Evolutionary conservation across 345 rosid genomes (phyloP).

Genomic region (Physaria fendleri): DNA sequence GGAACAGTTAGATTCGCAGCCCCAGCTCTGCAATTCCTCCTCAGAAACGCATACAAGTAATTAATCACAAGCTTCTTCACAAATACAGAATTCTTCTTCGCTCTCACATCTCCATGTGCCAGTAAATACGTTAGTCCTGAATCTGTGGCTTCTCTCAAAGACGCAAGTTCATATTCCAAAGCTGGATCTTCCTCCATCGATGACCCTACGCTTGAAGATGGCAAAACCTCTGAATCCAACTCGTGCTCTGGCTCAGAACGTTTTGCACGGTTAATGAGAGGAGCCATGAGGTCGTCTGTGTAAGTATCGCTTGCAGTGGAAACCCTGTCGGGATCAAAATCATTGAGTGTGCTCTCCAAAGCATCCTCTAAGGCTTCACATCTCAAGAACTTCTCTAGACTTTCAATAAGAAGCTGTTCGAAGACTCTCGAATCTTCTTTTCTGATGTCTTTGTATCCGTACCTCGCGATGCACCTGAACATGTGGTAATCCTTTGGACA

Average conservation of each 20-base stretch:
- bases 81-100: conserved; percentile 71
- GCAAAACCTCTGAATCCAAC: conserved; percentile 33
- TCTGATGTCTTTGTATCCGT: conserved; percentile 83
- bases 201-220: conserved; percentile 45
- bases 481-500: conserved; percentile 94
- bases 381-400: conserved; percentile 76
- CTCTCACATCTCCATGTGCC: conserved; percentile 73
- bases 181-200: conserved; percentile 59
- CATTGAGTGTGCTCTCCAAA: conserved; percentile 49
- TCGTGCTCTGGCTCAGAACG: conserved; percentile 28
- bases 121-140: conserved; percentile 83
- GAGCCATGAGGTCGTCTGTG: conserved; percentile 47
- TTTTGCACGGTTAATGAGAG: conserved; percentile 39
- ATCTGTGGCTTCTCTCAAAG: conserved; percentile 71
- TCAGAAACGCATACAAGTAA: conserved; percentile 79
- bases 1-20: conserved; percentile 80
- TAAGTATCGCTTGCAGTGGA: conserved; percentile 33
- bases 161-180: conserved; percentile 76
- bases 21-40: conserved; percentile 83
- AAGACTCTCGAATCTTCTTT: conserved; percentile 80
- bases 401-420: conserved; percentile 73
- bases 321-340: conserved; percentile 38
- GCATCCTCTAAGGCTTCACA: conserved; percentile 76
- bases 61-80: conserved; percentile 85
- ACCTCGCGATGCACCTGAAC: conserved; percentile 82